Base-by-base conservation (phyloP, 2,329 filamentous ascomycete species). In the Colletotrichum sp. region DNA sequence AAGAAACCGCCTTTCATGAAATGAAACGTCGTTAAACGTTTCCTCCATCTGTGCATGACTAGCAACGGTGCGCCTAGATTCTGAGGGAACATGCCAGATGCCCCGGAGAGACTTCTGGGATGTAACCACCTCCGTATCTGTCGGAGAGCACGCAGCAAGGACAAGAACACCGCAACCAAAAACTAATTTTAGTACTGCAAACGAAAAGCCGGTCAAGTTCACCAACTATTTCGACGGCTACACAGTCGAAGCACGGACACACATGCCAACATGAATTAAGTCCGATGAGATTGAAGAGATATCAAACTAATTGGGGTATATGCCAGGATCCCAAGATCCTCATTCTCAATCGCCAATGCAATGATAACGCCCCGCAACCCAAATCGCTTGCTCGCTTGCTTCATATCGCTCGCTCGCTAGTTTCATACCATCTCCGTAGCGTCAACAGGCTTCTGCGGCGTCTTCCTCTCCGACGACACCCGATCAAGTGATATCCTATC, bases 371-470 rank as follows among this genome's bases (percentile, higher is more conserved):
- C 44, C 44, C 44, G 44, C 4, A 24, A 52, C n/a, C 44, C 44
- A 21, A 13, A 13, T 52, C 44, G 44, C 44, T 52, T 34, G 52
- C n/a, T 12, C 4, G 16, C n/a, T 15, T 18, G 4, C 4, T 6
- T 7, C 34, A 60, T 12, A 18, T 6, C 10, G 44, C 44, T 21
- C 44, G n/a, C n/a, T 52, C 44, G n/a, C 44, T 24, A 13, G n/a
- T 5, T 21, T 70, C 28, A 76, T 28, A 76, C 74, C 59, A 76
- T 74, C 18, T 76, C 74, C 21, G 65, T 49, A 13, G 32, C 70
- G 8, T 76, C 64, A 12, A 76, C 59, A 15, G 74, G 59, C 65
- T 65, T 69, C 15, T 60, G 44, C 3, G 34, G 28, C 10, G 44
- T 36, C 34, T 60, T 76, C 3, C n/a, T 24, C 8, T 74, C 71